phyloP scores from a whole-genome alignment of 768 basidiomycete genomes.

The Pisolithus sp. region DNA sequence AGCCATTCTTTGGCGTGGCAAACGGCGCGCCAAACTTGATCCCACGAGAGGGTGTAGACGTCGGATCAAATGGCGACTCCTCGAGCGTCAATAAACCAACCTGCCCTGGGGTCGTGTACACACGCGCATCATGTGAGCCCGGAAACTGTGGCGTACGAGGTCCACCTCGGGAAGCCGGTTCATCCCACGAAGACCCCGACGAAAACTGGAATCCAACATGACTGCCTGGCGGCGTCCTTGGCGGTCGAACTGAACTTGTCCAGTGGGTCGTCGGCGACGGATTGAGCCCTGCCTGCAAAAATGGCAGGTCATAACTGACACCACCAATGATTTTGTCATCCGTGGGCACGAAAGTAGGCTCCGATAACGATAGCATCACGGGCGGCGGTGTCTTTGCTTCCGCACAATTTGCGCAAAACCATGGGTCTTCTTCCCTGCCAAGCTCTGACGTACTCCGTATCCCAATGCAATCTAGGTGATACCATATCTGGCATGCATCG shows the following conservation, averaged over 20 bases:
- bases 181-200: slow-evolving; percentile 40
- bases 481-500: slow-evolving; percentile 76
- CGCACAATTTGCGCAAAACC: slow-evolving; percentile 63
- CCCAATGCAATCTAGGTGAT: slow-evolving; percentile 75
- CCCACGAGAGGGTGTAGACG: slow-evolving; percentile 76
- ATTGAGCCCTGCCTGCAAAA: slow-evolving; percentile 48
- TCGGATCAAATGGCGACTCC: slow-evolving; percentile 66
- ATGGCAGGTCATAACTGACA: slow-evolving; percentile 47
- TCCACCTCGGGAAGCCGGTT: slow-evolving; percentile 42
- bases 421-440: slow-evolving; percentile 72
- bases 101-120: slow-evolving; percentile 36
- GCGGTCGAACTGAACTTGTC: slow-evolving; percentile 31
- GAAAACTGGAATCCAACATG: slow-evolving; percentile 23
- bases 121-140: slow-evolving; percentile 29
- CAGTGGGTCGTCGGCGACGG: slow-evolving; percentile 53
- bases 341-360: slow-evolving; percentile 67
- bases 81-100: slow-evolving; percentile 34
- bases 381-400: slow-evolving; percentile 37
- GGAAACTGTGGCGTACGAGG: slow-evolving; percentile 50
- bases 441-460: slow-evolving; percentile 57
- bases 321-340: slow-evolving; percentile 41
- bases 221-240: slow-evolving; percentile 44
- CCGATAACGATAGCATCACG: slow-evolving; percentile 28
- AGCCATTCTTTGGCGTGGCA: slow-evolving; percentile 54
- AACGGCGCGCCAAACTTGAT: slow-evolving; percentile 56